Evolutionary conservation across 2,329 filamentous ascomycete species (phyloP).

Genomic region (Chrysoporthe austroafricana): DNA sequence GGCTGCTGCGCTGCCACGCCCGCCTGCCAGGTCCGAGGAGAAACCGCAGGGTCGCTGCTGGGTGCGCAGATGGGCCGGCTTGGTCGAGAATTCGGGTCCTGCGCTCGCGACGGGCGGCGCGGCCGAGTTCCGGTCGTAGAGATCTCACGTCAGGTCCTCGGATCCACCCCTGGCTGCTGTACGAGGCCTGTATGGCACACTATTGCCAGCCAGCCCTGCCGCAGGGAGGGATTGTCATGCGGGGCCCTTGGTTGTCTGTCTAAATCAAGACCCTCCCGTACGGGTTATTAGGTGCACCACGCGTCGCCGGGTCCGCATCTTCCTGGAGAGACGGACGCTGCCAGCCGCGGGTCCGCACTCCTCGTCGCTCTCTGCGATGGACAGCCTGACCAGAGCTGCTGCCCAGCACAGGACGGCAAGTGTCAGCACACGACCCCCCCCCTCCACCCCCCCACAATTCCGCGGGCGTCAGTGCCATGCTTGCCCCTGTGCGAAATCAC

Average conservation of each 20-base stretch:
- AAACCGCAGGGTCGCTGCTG: too few species aligned
- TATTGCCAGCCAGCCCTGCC: not conserved
- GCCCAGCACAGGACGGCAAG: not conserved
- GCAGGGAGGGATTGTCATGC: constrained; percentile 1
- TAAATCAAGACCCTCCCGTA: too few species aligned
- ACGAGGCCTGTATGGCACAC: not conserved
- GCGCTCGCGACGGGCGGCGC: not conserved
- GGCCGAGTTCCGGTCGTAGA: not conserved
- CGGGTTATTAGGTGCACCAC: not conserved
- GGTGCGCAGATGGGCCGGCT: not conserved
- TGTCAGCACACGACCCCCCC: not conserved
- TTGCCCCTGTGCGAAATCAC: constrained; percentile 19
- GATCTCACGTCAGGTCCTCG: not conserved
- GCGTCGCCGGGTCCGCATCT: too few species aligned
- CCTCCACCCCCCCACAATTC: constrained; percentile 19
- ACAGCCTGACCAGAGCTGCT: not conserved
- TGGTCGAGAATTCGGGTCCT: not conserved
- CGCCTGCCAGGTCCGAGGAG: not conserved
- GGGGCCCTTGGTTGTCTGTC: not conserved
- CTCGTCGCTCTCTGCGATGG: not conserved
- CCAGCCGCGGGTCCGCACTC: not conserved
- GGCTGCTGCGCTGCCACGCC: constrained; percentile 6
- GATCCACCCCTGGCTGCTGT: not conserved
- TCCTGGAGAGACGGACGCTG: not conserved
- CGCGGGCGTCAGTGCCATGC: constrained; percentile 23